Evolutionary conservation across 139 green algal species (phyloP).

Genomic region (Chlorella ohadii): DNA sequence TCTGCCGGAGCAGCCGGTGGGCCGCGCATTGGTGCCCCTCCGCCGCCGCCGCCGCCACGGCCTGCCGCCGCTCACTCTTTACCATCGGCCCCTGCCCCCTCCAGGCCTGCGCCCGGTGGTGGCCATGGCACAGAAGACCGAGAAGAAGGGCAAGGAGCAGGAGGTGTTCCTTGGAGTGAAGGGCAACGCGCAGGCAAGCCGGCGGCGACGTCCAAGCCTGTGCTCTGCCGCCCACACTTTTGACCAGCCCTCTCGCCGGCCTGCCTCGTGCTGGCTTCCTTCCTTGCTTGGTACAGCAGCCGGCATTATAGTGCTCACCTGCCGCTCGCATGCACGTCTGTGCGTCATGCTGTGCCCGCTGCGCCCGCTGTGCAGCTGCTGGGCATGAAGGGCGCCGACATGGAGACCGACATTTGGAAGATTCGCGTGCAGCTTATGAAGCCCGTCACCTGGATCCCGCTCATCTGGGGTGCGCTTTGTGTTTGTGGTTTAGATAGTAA

Average conservation of each 20-base stretch:
- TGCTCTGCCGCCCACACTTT: constrained; percentile 1
- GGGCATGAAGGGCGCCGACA: constrained; percentile 86
- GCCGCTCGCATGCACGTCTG: no score
- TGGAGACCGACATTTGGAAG: constrained; percentile 93
- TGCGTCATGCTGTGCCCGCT: not conserved
- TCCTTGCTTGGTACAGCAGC: no score
- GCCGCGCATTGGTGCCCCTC: not conserved
- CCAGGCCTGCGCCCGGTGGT: constrained; percentile 8
- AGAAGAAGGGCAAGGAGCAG: constrained; percentile 53
- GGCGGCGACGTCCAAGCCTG: not conserved
- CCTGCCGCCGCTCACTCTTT: no score
- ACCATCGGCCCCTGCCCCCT: not conserved
- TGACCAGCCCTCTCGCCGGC: no score
- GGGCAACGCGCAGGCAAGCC: constrained; percentile 33
- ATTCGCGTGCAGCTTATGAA: constrained; percentile 98
- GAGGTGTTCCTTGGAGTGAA: constrained; percentile 57
- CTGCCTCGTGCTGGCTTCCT: no score
- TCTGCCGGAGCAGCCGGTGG: not conserved
- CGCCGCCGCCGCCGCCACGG: not conserved
- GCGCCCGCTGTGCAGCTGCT: constrained; percentile 73
- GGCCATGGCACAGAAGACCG: constrained; percentile 45
- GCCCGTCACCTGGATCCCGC: constrained; percentile 98
- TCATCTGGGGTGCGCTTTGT: constrained; percentile 91
- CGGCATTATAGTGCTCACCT: no score
- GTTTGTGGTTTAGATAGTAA: no score